These are phyloP conservation scores for Moringa oleifera DNA, from an alignment of 345 rosid genomes.

Conservation along the genomic window DNA sequence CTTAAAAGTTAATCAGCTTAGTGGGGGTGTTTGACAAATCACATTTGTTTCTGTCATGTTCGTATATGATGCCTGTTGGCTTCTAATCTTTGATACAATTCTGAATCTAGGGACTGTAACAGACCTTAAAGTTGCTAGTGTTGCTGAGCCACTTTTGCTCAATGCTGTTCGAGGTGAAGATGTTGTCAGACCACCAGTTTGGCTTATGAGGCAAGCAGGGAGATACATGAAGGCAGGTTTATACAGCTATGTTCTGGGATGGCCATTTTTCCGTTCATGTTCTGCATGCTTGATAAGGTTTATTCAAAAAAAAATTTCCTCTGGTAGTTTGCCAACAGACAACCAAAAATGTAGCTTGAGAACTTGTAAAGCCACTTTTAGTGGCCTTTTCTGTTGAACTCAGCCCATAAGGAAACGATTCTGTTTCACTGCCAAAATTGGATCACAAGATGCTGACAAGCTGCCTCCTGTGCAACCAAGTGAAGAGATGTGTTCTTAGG, in stretches of 20 bases:
- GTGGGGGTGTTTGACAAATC: background rate
- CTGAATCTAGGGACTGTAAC: conserved; percentile 44
- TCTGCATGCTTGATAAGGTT: background rate
- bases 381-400: background rate
- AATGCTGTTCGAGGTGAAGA: conserved; percentile 86
- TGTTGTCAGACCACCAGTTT: conserved; percentile 98
- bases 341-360: background rate
- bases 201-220: conserved; percentile 99
- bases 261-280: background rate
- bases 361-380: background rate
- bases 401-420: background rate
- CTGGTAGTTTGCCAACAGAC: background rate
- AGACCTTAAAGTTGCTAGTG: conserved; percentile 39
- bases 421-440: background rate
- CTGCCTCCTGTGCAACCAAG: background rate
- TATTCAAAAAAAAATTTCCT: background rate
- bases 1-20: background rate
- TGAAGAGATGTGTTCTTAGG: background rate
- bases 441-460: background rate
- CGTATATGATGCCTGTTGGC: background rate
- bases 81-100: conserved; percentile 9
- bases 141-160: conserved; percentile 74
- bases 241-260: conserved; percentile 16
- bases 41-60: background rate
- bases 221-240: conserved; percentile 98